phyloP scores from a whole-genome alignment of 2,329 filamentous ascomycete species.

The Remersonia thermophila region DNA sequence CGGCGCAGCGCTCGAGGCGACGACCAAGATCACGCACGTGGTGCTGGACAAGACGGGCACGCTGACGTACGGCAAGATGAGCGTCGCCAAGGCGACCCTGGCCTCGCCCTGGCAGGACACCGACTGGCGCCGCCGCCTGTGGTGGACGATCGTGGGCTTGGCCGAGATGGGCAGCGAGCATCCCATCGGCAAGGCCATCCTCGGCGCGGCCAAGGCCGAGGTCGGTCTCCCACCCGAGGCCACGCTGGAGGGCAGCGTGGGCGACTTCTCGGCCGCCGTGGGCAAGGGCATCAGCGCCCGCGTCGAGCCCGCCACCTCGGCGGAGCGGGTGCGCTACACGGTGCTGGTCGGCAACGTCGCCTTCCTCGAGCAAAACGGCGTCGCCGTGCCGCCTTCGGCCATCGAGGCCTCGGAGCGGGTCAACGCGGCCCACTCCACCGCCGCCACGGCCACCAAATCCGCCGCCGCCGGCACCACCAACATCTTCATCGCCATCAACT shows the following conservation, averaged over 20 bases:
- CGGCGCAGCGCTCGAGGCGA: slow-evolving; percentile 78
- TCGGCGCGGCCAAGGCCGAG: slow-evolving; percentile 61
- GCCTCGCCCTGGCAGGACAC: slow-evolving; percentile 56
- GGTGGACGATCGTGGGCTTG: slow-evolving; percentile 95
- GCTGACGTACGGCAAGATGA: slow-evolving; percentile 91
- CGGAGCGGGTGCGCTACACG: slow-evolving; percentile 59
- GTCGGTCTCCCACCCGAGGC: slow-evolving; percentile 61
- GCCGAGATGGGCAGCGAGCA: slow-evolving; percentile 94
- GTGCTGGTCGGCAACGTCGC: slow-evolving; percentile 74
- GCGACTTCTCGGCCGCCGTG: slow-evolving; percentile 71
- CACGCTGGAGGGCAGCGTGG: slow-evolving; percentile 69
- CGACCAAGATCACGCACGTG: slow-evolving; percentile 79
- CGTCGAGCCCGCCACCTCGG: slow-evolving; percentile 61
- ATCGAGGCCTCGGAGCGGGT: slow-evolving; percentile 50
- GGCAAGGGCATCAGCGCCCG: slow-evolving; percentile 74
- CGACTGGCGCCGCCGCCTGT: slow-evolving; percentile 59
- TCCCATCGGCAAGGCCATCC: slow-evolving; percentile 82
- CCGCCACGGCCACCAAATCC: slow-evolving; percentile 25
- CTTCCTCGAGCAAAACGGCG: slow-evolving; percentile 59
- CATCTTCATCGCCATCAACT: slow-evolving; percentile 84
- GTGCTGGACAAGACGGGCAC: slow-evolving; percentile 96
- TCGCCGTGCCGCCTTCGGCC: slow-evolving; percentile 52
- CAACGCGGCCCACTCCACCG: slow-evolving; percentile 28
- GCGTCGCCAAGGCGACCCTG: slow-evolving; percentile 60
- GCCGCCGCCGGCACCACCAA: slow-evolving; percentile 62